phyloP scores from a whole-genome alignment of 2,329 filamentous ascomycete species.

The Neurospora sp. region DNA sequence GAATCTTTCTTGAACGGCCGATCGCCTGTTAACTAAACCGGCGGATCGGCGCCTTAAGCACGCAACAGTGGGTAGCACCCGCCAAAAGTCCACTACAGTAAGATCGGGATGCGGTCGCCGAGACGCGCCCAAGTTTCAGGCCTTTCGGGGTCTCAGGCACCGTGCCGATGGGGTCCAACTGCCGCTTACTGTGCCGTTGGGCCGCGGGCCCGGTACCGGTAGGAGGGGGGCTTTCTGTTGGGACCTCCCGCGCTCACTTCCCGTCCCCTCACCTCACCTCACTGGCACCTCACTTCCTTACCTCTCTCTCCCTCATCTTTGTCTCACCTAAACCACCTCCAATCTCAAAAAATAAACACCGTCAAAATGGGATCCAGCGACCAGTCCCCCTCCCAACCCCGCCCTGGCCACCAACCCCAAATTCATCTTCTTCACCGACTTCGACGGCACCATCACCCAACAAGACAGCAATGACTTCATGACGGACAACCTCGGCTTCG shows the following conservation, averaged over 20 bases:
- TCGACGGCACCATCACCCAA: slow-evolving; percentile 88
- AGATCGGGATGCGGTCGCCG: not conserved
- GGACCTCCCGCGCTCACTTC: not conserved
- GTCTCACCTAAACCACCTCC: not conserved
- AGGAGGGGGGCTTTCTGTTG: not conserved
- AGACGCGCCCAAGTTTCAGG: not conserved
- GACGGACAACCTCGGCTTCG: slow-evolving; percentile 90
- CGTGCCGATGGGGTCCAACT: not conserved
- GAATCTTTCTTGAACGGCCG: not conserved
- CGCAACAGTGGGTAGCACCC: not conserved
- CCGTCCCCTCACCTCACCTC: not conserved
- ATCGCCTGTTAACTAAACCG: not conserved
- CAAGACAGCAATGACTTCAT: slow-evolving; percentile 58
- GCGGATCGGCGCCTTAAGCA: not conserved
- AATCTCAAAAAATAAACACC: not conserved
- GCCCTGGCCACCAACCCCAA: slow-evolving; percentile 62
- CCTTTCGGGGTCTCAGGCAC: not conserved
- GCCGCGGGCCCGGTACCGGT: not conserved
- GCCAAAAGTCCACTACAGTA: not conserved
- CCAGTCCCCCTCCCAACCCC: slow-evolving; percentile 37
- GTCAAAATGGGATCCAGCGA: slow-evolving; percentile 31
- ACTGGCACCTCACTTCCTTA: not conserved
- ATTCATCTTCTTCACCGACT: slow-evolving; percentile 98
- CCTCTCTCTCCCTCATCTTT: not conserved
- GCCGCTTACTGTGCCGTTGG: not conserved